A percentile compares a stretch with the other conserved stretches of the same genome.
These are phyloP conservation scores for Galeopsis tetrahit DNA, from an alignment of 257 asterid species.

Conservation along the genomic window DNA sequence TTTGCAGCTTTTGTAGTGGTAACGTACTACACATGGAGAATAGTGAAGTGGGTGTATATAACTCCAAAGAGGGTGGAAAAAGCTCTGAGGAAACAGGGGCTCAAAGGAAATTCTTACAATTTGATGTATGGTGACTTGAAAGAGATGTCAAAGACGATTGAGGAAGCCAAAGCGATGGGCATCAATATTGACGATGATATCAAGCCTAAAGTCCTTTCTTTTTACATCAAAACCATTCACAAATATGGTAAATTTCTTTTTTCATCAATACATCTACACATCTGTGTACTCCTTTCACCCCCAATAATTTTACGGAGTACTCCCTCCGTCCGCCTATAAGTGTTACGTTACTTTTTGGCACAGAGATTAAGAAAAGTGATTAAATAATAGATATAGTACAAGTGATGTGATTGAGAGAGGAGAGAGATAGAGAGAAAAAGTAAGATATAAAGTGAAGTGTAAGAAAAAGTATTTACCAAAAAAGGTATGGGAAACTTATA, in stretches of 20 bases:
- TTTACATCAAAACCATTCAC: conserved; percentile 26
- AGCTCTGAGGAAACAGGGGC: conserved; percentile 39
- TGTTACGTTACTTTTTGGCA: too few relatives aligned
- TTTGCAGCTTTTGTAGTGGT: conserved; percentile 4
- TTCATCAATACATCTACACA: too few relatives aligned
- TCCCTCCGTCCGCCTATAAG: too few relatives aligned
- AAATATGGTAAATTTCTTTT: conserved; percentile 39
- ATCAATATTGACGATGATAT: conserved; percentile 44
- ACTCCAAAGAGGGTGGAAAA: conserved; percentile 49
- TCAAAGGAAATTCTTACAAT: conserved; percentile 20
- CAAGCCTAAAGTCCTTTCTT: conserved; percentile 39
- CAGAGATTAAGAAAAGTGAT: too few relatives aligned
- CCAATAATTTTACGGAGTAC: too few relatives aligned
- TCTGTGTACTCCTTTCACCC: too few relatives aligned
- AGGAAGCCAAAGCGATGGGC: conserved; percentile 41
- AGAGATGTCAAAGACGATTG: conserved; percentile 22
- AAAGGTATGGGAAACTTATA: too few relatives aligned
- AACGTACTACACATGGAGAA: conserved; percentile 35
- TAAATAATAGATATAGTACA: too few relatives aligned
- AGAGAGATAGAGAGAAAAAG: too few relatives aligned
- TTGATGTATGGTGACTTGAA: conserved; percentile 48
- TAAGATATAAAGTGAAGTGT: too few relatives aligned
- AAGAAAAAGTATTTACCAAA: too few relatives aligned
- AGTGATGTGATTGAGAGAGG: too few relatives aligned
- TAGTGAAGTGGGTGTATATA: conserved; percentile 44